phyloP scores from a whole-genome alignment of 345 rosid genomes.

The Rhodomyrtus tomentosa region DNA sequence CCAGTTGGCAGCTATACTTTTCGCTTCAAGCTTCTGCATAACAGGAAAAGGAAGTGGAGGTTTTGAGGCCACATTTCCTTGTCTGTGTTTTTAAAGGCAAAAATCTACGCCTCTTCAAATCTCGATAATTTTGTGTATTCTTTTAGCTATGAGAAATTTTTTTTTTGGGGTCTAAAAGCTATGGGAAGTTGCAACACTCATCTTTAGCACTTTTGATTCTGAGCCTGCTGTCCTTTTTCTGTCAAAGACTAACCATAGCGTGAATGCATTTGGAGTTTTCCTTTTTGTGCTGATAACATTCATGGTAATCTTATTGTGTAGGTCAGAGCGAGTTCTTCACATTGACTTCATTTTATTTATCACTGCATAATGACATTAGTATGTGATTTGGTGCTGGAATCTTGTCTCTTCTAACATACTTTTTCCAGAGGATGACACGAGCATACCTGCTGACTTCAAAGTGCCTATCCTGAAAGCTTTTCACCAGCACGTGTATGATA shows the following conservation, averaged over 20 bases:
- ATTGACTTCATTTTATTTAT: neutral
- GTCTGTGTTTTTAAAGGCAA: neutral
- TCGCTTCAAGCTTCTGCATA: neutral
- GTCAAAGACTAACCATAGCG: neutral
- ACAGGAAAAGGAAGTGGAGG: neutral
- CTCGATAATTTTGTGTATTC: neutral
- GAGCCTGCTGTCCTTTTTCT: neutral
- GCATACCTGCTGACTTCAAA: constrained; percentile 73
- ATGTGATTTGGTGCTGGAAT: neutral
- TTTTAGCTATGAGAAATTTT: neutral
- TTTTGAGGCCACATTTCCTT: neutral
- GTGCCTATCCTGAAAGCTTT: constrained; percentile 79
- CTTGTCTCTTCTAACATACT: neutral
- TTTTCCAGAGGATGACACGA: constrained; percentile 92
- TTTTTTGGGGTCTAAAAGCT: neutral
- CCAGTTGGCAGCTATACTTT: neutral
- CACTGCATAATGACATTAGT: neutral
- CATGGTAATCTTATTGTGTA: neutral
- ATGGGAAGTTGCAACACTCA: neutral
- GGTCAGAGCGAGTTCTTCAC: neutral
- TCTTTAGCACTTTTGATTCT: neutral
- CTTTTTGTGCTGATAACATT: neutral
- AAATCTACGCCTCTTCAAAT: neutral
- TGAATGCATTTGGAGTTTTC: neutral
- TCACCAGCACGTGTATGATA: constrained; percentile 66